Conservation (phyloP, 129 eudicot genomes). For the Flaveria brownii region DNA sequence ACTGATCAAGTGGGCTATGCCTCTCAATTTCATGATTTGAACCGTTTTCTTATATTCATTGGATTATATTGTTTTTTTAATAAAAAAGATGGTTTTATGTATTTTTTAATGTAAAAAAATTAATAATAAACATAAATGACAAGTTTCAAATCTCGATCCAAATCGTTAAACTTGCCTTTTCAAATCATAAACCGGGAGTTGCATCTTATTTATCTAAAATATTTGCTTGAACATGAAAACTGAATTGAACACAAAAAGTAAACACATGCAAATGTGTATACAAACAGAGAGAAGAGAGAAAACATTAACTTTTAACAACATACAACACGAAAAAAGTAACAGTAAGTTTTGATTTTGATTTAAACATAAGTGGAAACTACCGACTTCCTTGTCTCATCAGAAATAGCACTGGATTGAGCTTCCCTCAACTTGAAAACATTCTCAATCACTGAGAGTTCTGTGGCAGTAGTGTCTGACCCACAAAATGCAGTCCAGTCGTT, state of each 20-base stretch:
- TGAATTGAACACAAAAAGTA: not conserved
- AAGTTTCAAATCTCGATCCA: not conserved
- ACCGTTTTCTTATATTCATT: too few species aligned
- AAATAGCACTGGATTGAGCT: conserved; percentile 64
- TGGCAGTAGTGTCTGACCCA: conserved; percentile 92
- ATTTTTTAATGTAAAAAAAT: too few species aligned
- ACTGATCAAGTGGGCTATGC: too few species aligned
- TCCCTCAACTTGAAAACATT: conserved; percentile 90
- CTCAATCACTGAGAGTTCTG: conserved; percentile 87
- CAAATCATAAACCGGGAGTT: not conserved
- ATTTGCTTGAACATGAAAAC: conserved; percentile 3
- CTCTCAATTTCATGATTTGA: too few species aligned
- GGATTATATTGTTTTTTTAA: too few species aligned
- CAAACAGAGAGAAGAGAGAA: not conserved
- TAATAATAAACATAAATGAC: too few species aligned
- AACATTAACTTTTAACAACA: conserved; percentile 20
- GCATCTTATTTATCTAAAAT: not conserved
- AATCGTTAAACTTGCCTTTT: not conserved
- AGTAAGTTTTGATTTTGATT: not conserved
- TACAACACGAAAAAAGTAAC: not conserved
- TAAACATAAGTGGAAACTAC: conserved; percentile 1
- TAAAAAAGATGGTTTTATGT: too few species aligned
- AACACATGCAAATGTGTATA: not conserved
- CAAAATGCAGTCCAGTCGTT: conserved; percentile 98
- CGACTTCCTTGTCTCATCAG: conserved; percentile 38